Evolutionary conservation across 768 basidiomycete species (phyloP).

Genomic region (Panellus pusillus): DNA sequence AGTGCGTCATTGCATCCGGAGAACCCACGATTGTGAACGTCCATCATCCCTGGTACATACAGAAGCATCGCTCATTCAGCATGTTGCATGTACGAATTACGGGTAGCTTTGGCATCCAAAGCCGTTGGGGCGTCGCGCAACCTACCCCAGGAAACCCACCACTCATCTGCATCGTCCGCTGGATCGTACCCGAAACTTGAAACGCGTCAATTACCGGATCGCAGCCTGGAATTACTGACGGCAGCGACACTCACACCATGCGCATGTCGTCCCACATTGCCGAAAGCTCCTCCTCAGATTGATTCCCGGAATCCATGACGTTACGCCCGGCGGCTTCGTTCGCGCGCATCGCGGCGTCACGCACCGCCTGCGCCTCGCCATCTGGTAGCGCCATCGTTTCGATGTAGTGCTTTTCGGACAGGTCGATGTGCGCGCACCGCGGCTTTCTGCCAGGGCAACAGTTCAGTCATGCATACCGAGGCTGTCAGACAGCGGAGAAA

Average conservation of each 20-base stretch:
- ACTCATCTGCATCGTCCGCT: slow-evolving; percentile 17
- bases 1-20: no score
- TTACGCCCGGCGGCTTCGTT: slow-evolving; percentile 17
- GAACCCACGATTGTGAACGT: no score
- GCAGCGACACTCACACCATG: slow-evolving; percentile 8
- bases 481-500: no score
- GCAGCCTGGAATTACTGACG: not conserved
- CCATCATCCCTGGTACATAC: no score
- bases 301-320: slow-evolving; percentile 11
- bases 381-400: slow-evolving; percentile 10
- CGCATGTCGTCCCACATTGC: slow-evolving; percentile 16
- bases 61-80: not conserved
- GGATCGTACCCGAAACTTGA: slow-evolving; percentile 15
- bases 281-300: not conserved
- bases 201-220: not conserved
- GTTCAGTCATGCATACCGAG: no score
- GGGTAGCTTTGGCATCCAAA: not conserved
- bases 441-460: slow-evolving; percentile 1
- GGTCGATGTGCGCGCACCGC: slow-evolving; percentile 10
- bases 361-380: slow-evolving; percentile 3
- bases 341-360: slow-evolving; percentile 12
- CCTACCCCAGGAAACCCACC: slow-evolving; percentile 17
- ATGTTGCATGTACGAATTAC: not conserved
- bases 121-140: slow-evolving; percentile 6
- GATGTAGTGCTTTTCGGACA: slow-evolving; percentile 7